These are phyloP conservation scores for Thymus quinquecostatus DNA, from an alignment of 257 asterid genomes.

Conservation along the genomic window DNA sequence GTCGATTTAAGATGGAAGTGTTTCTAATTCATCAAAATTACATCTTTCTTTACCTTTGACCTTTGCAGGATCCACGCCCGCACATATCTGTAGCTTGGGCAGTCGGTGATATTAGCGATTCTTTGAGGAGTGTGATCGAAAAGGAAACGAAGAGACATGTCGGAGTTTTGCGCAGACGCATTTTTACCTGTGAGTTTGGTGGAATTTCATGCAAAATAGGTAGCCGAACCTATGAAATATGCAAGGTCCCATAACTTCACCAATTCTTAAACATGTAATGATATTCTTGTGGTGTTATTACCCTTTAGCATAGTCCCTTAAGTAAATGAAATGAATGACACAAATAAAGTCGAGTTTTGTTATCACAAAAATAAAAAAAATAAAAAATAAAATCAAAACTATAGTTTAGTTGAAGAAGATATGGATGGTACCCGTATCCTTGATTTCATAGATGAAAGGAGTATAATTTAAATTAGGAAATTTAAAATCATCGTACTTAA, in stretches of 20 bases:
- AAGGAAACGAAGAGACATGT: constrained; percentile 55
- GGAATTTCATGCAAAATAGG: constrained; percentile 87
- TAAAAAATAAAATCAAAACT: too few species aligned
- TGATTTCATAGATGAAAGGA: too few species aligned
- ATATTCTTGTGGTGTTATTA: background rate
- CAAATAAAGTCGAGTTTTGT: background rate
- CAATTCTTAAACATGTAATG: background rate
- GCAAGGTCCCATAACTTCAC: constrained; percentile 52
- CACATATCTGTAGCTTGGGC: constrained; percentile 95
- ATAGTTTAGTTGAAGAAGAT: too few species aligned
- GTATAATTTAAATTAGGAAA: too few species aligned
- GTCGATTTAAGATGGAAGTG: background rate
- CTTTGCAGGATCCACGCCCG: constrained; percentile 86
- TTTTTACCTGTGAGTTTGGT: constrained; percentile 65
- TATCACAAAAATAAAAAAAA: too few species aligned
- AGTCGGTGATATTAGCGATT: constrained; percentile 60
- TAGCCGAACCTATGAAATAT: constrained; percentile 56
- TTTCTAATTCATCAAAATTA: background rate
- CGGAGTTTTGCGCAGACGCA: constrained; percentile 45
- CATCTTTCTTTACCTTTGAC: background rate
- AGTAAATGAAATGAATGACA: background rate
- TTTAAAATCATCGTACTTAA: too few species aligned
- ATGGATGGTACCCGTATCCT: too few species aligned
- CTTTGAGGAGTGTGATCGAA: constrained; percentile 58
- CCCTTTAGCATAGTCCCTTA: background rate